Evolutionary conservation across 345 rosid species (phyloP), one percentile per base, ranked within the genome.

Genomic region (Mercurialis annua): DNA sequence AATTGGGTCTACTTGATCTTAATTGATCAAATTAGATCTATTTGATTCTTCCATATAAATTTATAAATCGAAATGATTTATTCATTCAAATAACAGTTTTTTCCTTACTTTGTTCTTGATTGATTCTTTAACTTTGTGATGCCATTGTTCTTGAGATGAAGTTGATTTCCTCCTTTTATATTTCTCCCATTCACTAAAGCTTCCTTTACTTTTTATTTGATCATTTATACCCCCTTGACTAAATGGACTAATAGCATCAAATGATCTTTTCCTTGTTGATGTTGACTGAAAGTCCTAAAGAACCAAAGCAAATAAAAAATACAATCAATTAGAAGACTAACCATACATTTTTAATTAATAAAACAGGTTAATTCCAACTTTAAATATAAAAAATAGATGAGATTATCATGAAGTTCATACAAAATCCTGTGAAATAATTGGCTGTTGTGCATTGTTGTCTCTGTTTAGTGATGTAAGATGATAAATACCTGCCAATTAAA

Each of bases 81-180:
- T n/a, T n/a, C n/a, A n/a, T n/a, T n/a, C n/a, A n/a, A n/a, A n/a
- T n/a, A n/a, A n/a, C n/a, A n/a, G 4, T 33, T n/a, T 1, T 31
- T 64, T 76, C 80, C 78, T 62, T 72, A 31, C 71, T 27, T 51
- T 65, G 44, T 52, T 26, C 50, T 64, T 47, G 23, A 48, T 11
- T 18, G 54, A 26, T 57, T 64, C 27, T 6, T 23, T 42, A 61
- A 51, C 48, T 64, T 67, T 71, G 31, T 31, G 43, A 55, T 66
- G 47, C 65, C 69, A 59, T 33, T 66, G 71, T 43, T 62, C 68
- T 27, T 55, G 65, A 54, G 69, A 20, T 6, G 64, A 67, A 27
- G 51, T 8, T 33, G 46, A 53, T 50, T 69, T 81, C 73, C 69
- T 81, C 21, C 71, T 81, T 74, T 79, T 76, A 29, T 53, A 72